Evolutionary conservation across 768 basidiomycete genomes (phyloP), one percentile per base, ranked within the genome.

Genomic region (Pleurotus eryngii): DNA sequence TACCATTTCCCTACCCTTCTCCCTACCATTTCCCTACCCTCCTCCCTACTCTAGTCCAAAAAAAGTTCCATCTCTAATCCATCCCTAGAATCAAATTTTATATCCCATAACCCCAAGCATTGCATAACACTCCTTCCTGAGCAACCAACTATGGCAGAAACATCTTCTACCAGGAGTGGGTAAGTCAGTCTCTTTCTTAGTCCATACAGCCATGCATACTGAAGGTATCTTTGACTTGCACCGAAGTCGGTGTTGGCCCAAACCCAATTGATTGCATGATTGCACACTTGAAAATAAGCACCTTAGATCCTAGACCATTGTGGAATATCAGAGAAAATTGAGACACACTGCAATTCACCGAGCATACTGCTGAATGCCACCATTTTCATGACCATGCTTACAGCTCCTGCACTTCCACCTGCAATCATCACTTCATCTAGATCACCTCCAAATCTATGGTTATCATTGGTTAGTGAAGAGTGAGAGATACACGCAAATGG

Each of bases 261-360:
- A 70, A 76, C 4, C 77, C 77, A 49, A 78, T 77, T 5, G 76
- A 77, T 54, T 78, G 74, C 4, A 74, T 71, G 14, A 73, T 68
- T 0, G 70, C 76, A 27, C 73, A 64, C 40, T 70, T 70, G 64
- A 79, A 78, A 0, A 75, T 74, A 3, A 67, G 60, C 5, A 67
- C 64, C 56, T 69, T 71, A 2, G 65, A 63, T 14, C 73, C 74
- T 68, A 22, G 5, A 53, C 24, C 17, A 46, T 18, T 37, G 8
- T 39, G 6, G 26, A 17, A 40, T 22, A 24, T 18, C 26, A 39
- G 40, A 45, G n/a, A 26, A n/a, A 15, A 35, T 18, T 12, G 17
- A 42, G 7, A 5, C 49, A 24, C 12, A 11, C 12, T 11, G n/a
- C 11, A 9, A 30, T 30, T 35, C 11, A 12, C 2, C 5, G 5